A percentile compares a stretch with the other conserved stretches of the same genome.
Conservation (phyloP, 2,329 filamentous ascomycete genomes). For the Fusarium liriodendri region DNA sequence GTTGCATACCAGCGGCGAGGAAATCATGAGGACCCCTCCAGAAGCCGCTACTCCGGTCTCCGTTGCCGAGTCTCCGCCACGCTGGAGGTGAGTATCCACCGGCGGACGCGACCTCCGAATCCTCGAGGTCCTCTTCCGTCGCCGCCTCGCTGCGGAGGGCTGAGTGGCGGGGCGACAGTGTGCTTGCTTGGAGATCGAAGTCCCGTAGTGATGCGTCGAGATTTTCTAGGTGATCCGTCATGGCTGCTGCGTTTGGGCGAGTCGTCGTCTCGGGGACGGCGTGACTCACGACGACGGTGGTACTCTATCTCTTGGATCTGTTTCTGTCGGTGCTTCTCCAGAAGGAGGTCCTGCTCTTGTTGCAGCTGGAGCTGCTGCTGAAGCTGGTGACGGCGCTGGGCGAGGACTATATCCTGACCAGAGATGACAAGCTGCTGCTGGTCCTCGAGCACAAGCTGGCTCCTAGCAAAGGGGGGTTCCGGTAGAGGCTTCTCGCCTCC, state of each 20-base stretch:
- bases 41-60: slow-evolving; percentile 67
- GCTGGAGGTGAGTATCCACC: slow-evolving; percentile 71
- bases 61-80: slow-evolving; percentile 71
- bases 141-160: slow-evolving; percentile 49
- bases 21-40: slow-evolving; percentile 68
- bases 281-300: slow-evolving; percentile 28
- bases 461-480: slow-evolving; percentile 35
- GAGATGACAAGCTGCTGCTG: slow-evolving; percentile 48
- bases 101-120: slow-evolving; percentile 59
- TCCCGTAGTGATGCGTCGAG: slow-evolving; percentile 67
- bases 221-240: slow-evolving; percentile 52
- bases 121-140: slow-evolving; percentile 54
- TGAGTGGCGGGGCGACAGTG: slow-evolving; percentile 49
- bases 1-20: slow-evolving; percentile 57
- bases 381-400: slow-evolving; percentile 37
- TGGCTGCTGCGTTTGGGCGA: slow-evolving; percentile 24
- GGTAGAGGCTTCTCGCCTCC: slow-evolving; percentile 43
- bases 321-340: slow-evolving; percentile 35
- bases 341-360: slow-evolving; percentile 19
- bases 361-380: slow-evolving; percentile 29
- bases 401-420: slow-evolving; percentile 46
- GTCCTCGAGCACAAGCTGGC: slow-evolving; percentile 47
- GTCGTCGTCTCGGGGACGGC: neutral
- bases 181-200: slow-evolving; percentile 62
- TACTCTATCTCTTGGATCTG: slow-evolving; percentile 34